Evolutionary conservation across 371 early-diverging fungal genomes (phyloP), one percentile per base, ranked within the genome.

Genomic region (Mucor saturninus): DNA sequence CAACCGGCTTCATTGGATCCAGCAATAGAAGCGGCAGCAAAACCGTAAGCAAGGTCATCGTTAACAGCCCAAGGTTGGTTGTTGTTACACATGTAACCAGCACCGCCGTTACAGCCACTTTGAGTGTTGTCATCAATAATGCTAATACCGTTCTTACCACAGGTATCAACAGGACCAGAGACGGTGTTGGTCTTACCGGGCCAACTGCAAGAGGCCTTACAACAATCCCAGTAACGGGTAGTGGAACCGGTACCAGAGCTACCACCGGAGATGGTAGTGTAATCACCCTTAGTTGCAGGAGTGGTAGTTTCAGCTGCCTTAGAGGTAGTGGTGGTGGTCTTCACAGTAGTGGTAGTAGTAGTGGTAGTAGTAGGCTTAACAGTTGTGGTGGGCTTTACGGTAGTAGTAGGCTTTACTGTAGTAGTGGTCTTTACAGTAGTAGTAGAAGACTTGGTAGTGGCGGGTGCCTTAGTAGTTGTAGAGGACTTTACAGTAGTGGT

Each of bases 221-320:
- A 81, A 49, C 81, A 81, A 59, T 81, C 81, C 77, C 81, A 81
- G 57, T 81, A 81, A 31, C 75, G 75, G 7, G 81, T 81, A 0
- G 79, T 79, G 10, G 59, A 60, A 42, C 77, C 81, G 5, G 28
- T 28, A 21, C 77, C 77, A n/a, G 72, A 69, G 5, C 38, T 32
- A 37, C 77, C 77, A 26, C 64, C 65, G 31, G 62, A 52, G 31
- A 72, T 51, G n/a, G 55, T n/a, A 39, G 51, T 40, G 28, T 72
- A 69, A 31, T 46, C 52, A 32, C 69, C 38, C 40, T 59, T 28
- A 5, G 60, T 11, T 26, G 52, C 6, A 31, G 49, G 13, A 9
- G 64, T 51, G 9, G 66, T 21, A 9, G 61, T 52, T 2, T 50
- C 30, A 13, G 62, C 65, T 14, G 65, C 64, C 9, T 61, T 61